Base-by-base conservation (phyloP, 2,329 filamentous ascomycete genomes). In the Phialophora macrospora region DNA sequence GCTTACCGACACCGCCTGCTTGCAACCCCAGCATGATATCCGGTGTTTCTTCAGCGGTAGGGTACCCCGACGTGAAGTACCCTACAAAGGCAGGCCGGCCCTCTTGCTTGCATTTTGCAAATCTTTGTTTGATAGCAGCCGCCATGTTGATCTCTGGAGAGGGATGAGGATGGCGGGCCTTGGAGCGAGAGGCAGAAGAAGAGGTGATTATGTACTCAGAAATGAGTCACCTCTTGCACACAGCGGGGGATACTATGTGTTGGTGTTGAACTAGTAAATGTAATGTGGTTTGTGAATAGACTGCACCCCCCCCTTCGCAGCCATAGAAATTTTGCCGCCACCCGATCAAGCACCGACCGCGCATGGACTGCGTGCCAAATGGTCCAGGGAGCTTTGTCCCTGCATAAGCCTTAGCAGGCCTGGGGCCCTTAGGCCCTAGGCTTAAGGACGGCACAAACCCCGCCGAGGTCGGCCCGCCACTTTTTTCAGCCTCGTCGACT, bases 11-110 rank as follows among this genome's bases (percentile, higher is more conserved):
- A 72, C 95, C 95, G 75, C 95, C 95, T 77, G 89, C 92, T 81
- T 99, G 91, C 87, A 99, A 90, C 49, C 87, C 91, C 70, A 99
- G 82, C 74, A 98, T 83, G 71, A 97, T 89, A 76, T 92, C 88
- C 57, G 92, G 88, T 0, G 93, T 96, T 74, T 91, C 88, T 73
- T 90, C 87, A n/a, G 89, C 84, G 41, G 87, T 91, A 17, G 95
- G 95, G 77, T 89, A 99, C 63, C 95, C 95, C 65, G 94, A 93
- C 28, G 95, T 99, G 76, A 97, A 92, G 84, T 99, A 99, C 30
- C 93, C 93, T 70, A 99, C 92, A 68, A 99, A 85, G 58, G 95
- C 94, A 71, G 91, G 83, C 86, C 95, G 77, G 70, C 74, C 80
- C 72, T 87, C 83, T 71, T 80, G 76, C 74, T 85, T 86, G 78